Evolutionary conservation across 306 rosid genomes (phyloP).

Genomic region (Acacia acuminata): DNA sequence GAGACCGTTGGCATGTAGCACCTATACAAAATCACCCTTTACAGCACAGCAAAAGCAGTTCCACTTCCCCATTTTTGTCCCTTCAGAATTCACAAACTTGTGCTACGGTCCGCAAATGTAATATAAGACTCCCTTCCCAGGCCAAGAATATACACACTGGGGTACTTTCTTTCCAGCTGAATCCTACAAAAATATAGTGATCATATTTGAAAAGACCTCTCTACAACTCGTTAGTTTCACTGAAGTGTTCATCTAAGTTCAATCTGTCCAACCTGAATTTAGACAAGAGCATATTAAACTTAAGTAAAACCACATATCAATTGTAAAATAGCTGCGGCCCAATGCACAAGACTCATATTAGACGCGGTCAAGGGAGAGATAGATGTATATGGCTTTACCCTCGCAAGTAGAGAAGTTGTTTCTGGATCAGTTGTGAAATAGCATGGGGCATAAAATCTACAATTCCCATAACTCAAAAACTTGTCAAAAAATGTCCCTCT

Average conservation of each 20-base stretch:
- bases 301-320: background rate
- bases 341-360: no score
- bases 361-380: rapidly evolving
- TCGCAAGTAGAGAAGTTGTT: no score
- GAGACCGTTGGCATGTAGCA: background rate
- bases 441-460: background rate
- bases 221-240: background rate
- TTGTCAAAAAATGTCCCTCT: slow-evolving; percentile 3
- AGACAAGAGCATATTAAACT: background rate
- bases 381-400: no score
- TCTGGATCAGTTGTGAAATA: background rate
- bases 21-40: slow-evolving; percentile 22
- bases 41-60: slow-evolving; percentile 12
- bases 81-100: slow-evolving; percentile 22
- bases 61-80: slow-evolving; percentile 5
- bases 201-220: background rate
- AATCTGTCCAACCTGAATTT: background rate
- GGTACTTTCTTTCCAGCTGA: slow-evolving; percentile 20
- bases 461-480: background rate
- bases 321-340: background rate
- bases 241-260: background rate
- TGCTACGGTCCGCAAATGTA: slow-evolving; percentile 8
- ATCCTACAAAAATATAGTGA: slow-evolving; percentile 5
- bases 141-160: background rate
- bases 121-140: background rate